Evolutionary conservation across 2,329 filamentous ascomycete species (phyloP).

Genomic region (Parascedosporium putredinis): DNA sequence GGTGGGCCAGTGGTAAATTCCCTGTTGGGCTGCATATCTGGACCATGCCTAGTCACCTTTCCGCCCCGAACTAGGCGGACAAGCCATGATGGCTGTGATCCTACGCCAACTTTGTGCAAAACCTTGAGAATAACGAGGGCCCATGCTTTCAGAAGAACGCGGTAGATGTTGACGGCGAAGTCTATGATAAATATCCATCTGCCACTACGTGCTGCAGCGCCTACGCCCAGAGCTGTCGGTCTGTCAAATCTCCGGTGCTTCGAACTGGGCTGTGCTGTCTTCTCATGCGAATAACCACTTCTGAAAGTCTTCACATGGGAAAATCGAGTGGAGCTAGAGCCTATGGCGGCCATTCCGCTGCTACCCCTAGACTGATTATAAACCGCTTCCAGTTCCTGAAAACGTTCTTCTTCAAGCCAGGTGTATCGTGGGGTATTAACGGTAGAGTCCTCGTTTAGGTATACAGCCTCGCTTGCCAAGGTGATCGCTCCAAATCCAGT

Average conservation of each 20-base stretch:
- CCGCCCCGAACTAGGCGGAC: conserved; percentile 37
- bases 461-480: conserved; percentile 91
- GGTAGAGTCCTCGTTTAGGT: conserved; percentile 76
- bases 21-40: conserved; percentile 9
- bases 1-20: not conserved
- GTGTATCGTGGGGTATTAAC: conserved; percentile 68
- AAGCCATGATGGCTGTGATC: conserved; percentile 39
- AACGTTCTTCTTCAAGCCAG: conserved; percentile 83
- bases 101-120: conserved; percentile 14
- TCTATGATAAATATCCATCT: conserved; percentile 68
- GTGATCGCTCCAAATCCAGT: conserved; percentile 82
- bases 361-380: conserved; percentile 16
- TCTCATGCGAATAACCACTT: conserved; percentile 60
- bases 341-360: too few relatives aligned
- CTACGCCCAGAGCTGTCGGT: conserved; percentile 54
- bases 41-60: conserved; percentile 14
- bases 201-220: conserved; percentile 66
- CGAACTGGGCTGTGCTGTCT: conserved; percentile 49
- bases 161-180: conserved; percentile 66
- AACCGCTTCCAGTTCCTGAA: conserved; percentile 61
- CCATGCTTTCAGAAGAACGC: conserved; percentile 48
- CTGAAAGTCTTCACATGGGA: conserved; percentile 16
- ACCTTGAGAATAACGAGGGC: conserved; percentile 26
- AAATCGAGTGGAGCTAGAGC: not conserved
- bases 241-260: conserved; percentile 25